Conservation (phyloP, 2,329 filamentous ascomycete genomes). For the Trichoderma simmonsii region DNA sequence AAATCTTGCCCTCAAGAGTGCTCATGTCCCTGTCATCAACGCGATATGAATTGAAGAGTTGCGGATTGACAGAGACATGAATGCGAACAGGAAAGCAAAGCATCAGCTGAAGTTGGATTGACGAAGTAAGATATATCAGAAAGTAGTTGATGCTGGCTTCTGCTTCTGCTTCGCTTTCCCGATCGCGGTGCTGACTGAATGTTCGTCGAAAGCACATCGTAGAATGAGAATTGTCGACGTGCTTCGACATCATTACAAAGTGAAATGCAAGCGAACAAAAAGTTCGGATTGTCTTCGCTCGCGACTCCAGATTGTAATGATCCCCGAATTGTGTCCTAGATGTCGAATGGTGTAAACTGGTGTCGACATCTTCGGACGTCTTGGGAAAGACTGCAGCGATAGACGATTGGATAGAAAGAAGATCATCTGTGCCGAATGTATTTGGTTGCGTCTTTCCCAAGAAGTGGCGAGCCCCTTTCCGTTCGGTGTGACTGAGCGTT, state of each 20-base stretch:
- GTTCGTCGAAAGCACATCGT: neutral
- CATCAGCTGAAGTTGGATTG: neutral
- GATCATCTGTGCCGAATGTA: neutral
- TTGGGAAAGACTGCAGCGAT: neutral
- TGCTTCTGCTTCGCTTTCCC: neutral
- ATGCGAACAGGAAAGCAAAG: neutral
- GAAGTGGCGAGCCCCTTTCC: neutral
- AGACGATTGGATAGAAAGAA: neutral
- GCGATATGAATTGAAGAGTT: neutral
- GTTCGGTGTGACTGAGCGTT: neutral
- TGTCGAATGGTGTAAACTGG: neutral
- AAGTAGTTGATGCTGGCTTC: neutral
- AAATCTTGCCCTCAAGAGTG: neutral
- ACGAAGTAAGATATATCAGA: neutral
- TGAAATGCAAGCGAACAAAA: neutral
- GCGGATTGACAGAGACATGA: neutral
- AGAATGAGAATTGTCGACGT: neutral
- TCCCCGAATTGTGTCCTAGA: neutral
- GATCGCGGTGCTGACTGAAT: conserved; percentile 6
- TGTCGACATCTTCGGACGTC: neutral
- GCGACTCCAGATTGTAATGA: neutral
- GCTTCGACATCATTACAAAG: conserved; percentile 3
- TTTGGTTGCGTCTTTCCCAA: neutral
- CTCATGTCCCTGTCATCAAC: neutral
- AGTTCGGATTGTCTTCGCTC: neutral